Conservation (phyloP, 352 stramenopile genomes). For the Globisporangium yorkense region DNA sequence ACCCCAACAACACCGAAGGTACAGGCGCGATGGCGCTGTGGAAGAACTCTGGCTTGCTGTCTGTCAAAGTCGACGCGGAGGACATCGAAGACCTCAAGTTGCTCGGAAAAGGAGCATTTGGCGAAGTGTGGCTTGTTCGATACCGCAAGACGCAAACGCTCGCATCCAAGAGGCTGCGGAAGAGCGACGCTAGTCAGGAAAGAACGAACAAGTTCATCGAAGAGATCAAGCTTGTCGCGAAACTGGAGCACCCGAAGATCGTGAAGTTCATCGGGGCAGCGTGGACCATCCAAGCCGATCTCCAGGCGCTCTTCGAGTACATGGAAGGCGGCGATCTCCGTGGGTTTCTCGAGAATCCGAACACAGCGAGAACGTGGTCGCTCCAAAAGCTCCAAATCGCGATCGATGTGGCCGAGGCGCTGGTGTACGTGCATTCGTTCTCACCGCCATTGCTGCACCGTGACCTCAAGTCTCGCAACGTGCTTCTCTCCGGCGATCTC, state of each 20-base stretch:
- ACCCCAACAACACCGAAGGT: too few relatives aligned
- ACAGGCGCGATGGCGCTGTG: constrained; percentile 19
- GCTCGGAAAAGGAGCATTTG: constrained; percentile 25
- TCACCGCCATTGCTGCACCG: constrained; percentile 11
- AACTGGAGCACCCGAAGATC: constrained; percentile 4
- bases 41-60: constrained; percentile 35
- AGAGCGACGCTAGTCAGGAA: constrained; percentile 7
- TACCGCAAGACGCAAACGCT: constrained; percentile 27
- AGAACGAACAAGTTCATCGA: constrained; percentile 35
- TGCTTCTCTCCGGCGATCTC: constrained; percentile 18
- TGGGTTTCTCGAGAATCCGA: constrained; percentile 19
- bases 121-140: constrained; percentile 35
- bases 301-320: constrained; percentile 14
- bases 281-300: constrained; percentile 11
- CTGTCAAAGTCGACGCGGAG: constrained; percentile 29
- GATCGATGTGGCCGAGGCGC: constrained; percentile 16
- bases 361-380: neutral
- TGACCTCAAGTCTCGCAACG: constrained; percentile 25
- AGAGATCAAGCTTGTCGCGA: constrained; percentile 37
- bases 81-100: constrained; percentile 32
- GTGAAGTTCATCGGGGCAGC: constrained; percentile 5
- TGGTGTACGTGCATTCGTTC: constrained; percentile 16
- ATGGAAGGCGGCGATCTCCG: constrained; percentile 48
- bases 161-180: constrained; percentile 13
- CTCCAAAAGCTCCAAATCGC: constrained; percentile 6